A percentile compares a stretch with the other conserved stretches of the same genome.
Evolutionary conservation across 2,329 filamentous ascomycete species (phyloP).

Genomic region (Malbranchea zuffiana): DNA sequence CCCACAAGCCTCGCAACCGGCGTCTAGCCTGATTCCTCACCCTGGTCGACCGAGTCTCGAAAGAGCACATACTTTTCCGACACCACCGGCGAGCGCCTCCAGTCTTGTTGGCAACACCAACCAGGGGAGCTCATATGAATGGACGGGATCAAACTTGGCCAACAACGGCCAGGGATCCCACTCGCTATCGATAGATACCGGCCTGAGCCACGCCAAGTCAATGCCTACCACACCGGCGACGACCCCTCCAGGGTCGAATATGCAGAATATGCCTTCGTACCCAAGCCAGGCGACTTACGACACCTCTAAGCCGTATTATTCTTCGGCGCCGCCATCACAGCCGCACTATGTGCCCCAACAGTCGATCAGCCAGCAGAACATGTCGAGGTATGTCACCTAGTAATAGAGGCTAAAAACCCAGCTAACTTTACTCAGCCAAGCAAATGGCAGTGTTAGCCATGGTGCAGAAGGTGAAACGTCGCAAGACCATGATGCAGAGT

Average conservation of each 20-base stretch:
- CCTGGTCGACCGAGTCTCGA: slow-evolving; percentile 62
- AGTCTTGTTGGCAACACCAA: slow-evolving; percentile 68
- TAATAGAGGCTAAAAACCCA: slow-evolving; percentile 80
- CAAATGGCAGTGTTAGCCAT: slow-evolving; percentile 46
- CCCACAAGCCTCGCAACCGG: slow-evolving; percentile 54
- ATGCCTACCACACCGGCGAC: slow-evolving; percentile 87
- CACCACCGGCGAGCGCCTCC: slow-evolving; percentile 84
- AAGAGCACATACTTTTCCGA: slow-evolving; percentile 84
- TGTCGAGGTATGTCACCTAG: slow-evolving; percentile 53
- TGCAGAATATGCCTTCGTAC: slow-evolving; percentile 73
- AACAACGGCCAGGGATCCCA: slow-evolving; percentile 52
- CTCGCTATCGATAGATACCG: slow-evolving; percentile 70
- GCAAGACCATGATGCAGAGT: slow-evolving; percentile 57
- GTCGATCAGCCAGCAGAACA: slow-evolving; percentile 49
- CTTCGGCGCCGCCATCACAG: slow-evolving; percentile 53
- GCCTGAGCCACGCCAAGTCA: slow-evolving; percentile 65
- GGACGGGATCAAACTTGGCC: slow-evolving; percentile 56
- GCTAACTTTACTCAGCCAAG: slow-evolving; percentile 41
- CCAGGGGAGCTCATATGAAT: slow-evolving; percentile 67
- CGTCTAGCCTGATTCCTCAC: slow-evolving; percentile 47
- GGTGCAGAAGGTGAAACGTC: slow-evolving; percentile 56
- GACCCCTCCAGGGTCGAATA: slow-evolving; percentile 66
- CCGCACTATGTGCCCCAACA: slow-evolving; percentile 57
- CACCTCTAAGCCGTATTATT: slow-evolving; percentile 66
- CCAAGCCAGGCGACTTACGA: slow-evolving; percentile 64